Evolutionary conservation across 1,284 basidiomycete species (phyloP).

Genomic region (Rhodotorula sp.): DNA sequence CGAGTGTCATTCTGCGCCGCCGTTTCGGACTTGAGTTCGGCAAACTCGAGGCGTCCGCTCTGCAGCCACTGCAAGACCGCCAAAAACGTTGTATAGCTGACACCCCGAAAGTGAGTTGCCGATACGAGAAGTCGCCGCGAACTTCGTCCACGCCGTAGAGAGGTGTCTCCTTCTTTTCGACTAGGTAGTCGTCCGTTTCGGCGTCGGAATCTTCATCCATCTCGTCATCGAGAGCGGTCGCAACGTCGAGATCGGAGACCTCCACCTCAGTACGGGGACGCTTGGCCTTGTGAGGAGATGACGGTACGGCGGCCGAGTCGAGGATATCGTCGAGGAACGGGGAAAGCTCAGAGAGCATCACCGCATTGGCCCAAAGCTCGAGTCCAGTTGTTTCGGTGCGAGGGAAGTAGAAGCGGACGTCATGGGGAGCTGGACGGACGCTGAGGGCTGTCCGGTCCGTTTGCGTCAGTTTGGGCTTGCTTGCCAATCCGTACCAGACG

Average conservation of each 20-base stretch:
- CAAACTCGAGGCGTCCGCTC: slow-evolving; percentile 35
- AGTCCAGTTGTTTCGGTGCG: neutral
- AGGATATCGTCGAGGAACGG: neutral
- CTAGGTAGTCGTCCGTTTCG: neutral
- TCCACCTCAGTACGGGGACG: neutral
- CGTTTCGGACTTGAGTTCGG: neutral
- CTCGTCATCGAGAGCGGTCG: neutral
- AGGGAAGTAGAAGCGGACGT: neutral
- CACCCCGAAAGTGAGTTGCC: slow-evolving; percentile 8
- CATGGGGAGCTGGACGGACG: neutral
- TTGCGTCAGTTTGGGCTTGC: neutral
- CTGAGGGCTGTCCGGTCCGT: neutral
- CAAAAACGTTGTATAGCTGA: slow-evolving; percentile 46
- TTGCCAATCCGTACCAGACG: neutral
- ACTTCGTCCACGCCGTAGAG: neutral
- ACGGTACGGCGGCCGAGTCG: neutral
- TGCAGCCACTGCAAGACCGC: slow-evolving; percentile 47
- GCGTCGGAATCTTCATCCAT: neutral
- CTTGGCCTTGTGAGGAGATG: neutral
- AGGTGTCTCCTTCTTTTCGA: neutral
- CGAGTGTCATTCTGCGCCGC: too few relatives aligned
- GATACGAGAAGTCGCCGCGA: neutral
- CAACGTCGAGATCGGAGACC: neutral
- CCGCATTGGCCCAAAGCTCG: neutral
- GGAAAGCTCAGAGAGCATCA: neutral